Evolutionary conservation across 2,329 filamentous ascomycete species (phyloP).

Genomic region (Aspergillus arachidicola): DNA sequence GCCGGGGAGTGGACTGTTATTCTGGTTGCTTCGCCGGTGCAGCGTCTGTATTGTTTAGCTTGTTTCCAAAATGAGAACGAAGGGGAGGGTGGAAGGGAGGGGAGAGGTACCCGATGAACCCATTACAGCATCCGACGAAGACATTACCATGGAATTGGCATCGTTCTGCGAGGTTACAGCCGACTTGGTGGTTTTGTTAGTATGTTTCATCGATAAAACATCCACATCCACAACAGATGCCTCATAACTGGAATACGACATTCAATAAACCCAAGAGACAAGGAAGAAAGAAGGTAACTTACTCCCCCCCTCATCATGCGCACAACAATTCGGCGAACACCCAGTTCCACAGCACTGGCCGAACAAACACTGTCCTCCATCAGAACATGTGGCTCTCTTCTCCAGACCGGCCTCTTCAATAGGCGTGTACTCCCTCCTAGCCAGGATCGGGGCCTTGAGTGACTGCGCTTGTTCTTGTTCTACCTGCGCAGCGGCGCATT

Average conservation of each 20-base stretch:
- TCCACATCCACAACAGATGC: too few relatives aligned
- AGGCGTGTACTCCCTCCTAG: neutral
- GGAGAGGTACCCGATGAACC: neutral
- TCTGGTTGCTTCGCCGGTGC: conserved; percentile 8
- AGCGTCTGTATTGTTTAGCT: conserved; percentile 1
- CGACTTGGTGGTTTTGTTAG: conserved; percentile 1
- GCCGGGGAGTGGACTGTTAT: conserved; percentile 12
- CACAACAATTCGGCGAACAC: conserved; percentile 17
- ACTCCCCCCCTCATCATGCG: conserved; percentile 14
- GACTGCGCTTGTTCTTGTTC: neutral
- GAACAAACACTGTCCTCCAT: conserved; percentile 8
- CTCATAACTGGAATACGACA: too few relatives aligned
- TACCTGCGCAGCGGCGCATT: neutral
- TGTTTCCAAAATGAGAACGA: too few relatives aligned
- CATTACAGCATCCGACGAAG: conserved; percentile 16
- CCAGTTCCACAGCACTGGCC: conserved; percentile 14
- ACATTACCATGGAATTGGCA: conserved; percentile 15
- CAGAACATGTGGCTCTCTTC: conserved; percentile 11
- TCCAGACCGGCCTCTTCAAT: conserved; percentile 4
- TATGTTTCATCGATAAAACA: too few relatives aligned
- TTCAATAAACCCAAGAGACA: too few relatives aligned
- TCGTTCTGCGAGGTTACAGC: conserved; percentile 9
- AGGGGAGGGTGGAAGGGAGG: neutral
- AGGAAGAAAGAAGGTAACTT: too few relatives aligned
- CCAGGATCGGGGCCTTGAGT: neutral